Percentiles rank a stretch among this genome's conserved stretches.
Conservation (phyloP, 257 asterid species). For the Nicotiana undulata region DNA sequence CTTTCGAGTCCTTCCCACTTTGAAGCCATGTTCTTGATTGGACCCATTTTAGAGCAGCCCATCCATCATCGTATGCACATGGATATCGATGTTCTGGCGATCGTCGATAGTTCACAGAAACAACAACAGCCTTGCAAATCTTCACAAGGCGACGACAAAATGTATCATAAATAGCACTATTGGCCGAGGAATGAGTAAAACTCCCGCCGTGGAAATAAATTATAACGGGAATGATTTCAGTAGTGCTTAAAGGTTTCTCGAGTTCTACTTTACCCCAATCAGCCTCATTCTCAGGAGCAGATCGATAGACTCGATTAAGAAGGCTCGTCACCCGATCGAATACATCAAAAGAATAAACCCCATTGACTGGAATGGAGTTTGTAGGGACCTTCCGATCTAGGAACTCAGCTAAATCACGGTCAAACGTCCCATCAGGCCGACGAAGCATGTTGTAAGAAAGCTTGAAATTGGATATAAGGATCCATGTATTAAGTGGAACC, state of each 20-base stretch:
- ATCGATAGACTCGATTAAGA: conserved; percentile 51
- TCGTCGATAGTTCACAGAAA: conserved; percentile 69
- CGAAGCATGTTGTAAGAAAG: conserved; percentile 74
- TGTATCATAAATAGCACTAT: conserved; percentile 73
- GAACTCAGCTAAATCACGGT: conserved; percentile 66
- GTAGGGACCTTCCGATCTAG: conserved; percentile 77
- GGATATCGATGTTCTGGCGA: conserved; percentile 80
- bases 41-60: conserved; percentile 77
- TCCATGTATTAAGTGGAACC: conserved; percentile 87
- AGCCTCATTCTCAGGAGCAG: conserved; percentile 24
- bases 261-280: conserved; percentile 40
- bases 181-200: conserved; percentile 83
- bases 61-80: conserved; percentile 74
- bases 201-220: conserved; percentile 92
- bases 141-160: conserved; percentile 75
- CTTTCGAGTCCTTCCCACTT: conserved; percentile 47
- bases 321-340: conserved; percentile 63
- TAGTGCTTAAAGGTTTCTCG: conserved; percentile 50
- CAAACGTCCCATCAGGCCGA: conserved; percentile 80
- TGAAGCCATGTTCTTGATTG: conserved; percentile 53
- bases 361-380: conserved; percentile 58
- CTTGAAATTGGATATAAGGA: conserved; percentile 80
- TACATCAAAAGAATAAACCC: conserved; percentile 69
- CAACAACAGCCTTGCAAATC: conserved; percentile 61
- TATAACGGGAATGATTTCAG: conserved; percentile 53